Conservation (phyloP, 2,329 filamentous ascomycete species). For the Penicillium crustosum region DNA sequence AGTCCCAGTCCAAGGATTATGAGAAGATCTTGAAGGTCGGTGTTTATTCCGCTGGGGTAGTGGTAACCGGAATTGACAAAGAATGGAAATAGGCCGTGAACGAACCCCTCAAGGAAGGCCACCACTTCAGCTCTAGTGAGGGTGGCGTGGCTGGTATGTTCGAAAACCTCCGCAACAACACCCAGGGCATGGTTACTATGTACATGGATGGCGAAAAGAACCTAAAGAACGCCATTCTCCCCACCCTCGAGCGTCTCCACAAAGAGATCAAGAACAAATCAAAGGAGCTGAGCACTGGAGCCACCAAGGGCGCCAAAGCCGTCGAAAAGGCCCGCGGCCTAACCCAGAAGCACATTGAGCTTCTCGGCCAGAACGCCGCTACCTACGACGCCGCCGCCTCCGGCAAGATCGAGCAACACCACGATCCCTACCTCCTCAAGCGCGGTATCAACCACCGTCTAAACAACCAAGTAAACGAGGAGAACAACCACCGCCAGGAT, state of each 20-base stretch:
- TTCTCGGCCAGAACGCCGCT: slow-evolving; percentile 82
- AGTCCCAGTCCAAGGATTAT: slow-evolving; percentile 86
- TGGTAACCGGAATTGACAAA: neutral
- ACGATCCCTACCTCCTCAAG: slow-evolving; percentile 87
- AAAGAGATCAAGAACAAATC: slow-evolving; percentile 95
- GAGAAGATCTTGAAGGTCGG: slow-evolving; percentile 84
- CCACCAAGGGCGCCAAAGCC: slow-evolving; percentile 80
- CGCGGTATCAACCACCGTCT: slow-evolving; percentile 80
- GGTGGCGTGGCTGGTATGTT: slow-evolving; percentile 87
- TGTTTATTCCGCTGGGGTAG: neutral
- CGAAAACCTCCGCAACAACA: slow-evolving; percentile 86
- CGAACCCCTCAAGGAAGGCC: slow-evolving; percentile 79
- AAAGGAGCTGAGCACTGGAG: slow-evolving; percentile 82
- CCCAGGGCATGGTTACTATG: slow-evolving; percentile 76
- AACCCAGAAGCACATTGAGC: slow-evolving; percentile 95
- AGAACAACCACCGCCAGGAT: slow-evolving; percentile 95
- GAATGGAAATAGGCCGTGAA: slow-evolving; percentile 65
- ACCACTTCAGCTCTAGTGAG: slow-evolving; percentile 90
- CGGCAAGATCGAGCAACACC: slow-evolving; percentile 65
- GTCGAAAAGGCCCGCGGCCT: slow-evolving; percentile 83
- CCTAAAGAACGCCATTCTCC: slow-evolving; percentile 80
- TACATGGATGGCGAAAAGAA: slow-evolving; percentile 90
- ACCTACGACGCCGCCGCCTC: slow-evolving; percentile 69
- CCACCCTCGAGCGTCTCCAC: slow-evolving; percentile 85
- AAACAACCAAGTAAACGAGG: slow-evolving; percentile 86